A percentile compares a stretch with the other conserved stretches of the same genome.
These are phyloP conservation scores for Lathyrus tuberosus DNA, from an alignment of 306 rosid genomes.

Conservation along the genomic window DNA sequence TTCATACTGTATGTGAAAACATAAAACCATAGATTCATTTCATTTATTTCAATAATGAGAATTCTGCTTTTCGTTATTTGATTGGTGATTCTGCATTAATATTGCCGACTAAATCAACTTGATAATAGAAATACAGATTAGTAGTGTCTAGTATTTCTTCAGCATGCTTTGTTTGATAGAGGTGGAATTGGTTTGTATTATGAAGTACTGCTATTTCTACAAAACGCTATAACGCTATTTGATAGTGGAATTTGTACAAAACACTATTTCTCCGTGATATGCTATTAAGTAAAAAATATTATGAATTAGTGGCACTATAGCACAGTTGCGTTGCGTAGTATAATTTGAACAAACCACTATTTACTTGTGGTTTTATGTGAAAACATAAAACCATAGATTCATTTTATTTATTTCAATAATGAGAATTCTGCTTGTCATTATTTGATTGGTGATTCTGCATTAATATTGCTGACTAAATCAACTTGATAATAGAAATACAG, in stretches of 20 bases:
- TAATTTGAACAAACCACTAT: no score
- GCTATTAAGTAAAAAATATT: no score
- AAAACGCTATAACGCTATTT: no score
- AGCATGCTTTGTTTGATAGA: constrained; percentile 1
- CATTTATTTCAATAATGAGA: not conserved
- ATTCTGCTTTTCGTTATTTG: not conserved
- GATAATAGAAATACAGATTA: constrained; percentile 19
- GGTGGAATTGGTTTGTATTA: not conserved
- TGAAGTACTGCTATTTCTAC: no score
- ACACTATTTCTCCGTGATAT: no score
- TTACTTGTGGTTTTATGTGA: no score
- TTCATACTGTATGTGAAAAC: constrained; percentile 73
- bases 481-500: constrained; percentile 21
- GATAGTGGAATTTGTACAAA: no score
- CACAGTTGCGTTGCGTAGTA: no score
- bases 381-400: not conserved
- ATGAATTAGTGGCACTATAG: no score
- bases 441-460: not conserved
- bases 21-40: constrained; percentile 13
- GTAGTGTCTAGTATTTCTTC: constrained; percentile 15
- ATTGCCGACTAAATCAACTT: constrained; percentile 30
- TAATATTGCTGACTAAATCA: constrained; percentile 25
- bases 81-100: not conserved
- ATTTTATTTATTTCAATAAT: not conserved
- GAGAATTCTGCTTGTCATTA: not conserved